These are phyloP conservation scores for Vickermania spadyakhi DNA, from an alignment of 208 protist genomes.

Conservation along the genomic window DNA sequence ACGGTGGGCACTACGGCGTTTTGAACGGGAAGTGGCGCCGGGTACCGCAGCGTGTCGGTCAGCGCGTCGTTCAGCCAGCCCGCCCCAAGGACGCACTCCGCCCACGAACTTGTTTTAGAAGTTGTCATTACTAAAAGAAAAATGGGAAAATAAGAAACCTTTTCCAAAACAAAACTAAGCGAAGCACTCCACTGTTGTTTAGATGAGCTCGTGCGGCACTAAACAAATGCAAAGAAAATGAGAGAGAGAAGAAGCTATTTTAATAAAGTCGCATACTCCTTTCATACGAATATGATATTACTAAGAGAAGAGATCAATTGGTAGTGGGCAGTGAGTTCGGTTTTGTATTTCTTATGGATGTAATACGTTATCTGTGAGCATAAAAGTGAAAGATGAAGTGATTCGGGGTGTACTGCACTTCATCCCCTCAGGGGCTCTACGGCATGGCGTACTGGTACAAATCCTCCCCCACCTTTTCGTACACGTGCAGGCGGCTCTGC, in stretches of 20 bases:
- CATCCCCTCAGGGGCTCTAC: no score
- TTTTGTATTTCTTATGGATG: no score
- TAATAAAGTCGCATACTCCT: no score
- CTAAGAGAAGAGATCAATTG: no score
- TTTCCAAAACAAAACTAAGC: not conserved
- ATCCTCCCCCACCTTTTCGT: constrained; percentile 51
- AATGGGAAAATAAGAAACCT: constrained; percentile 4
- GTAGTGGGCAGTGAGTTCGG: no score
- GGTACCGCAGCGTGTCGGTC: constrained; percentile 40
- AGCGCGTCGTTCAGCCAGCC: constrained; percentile 61
- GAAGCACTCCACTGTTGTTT: constrained; percentile 1
- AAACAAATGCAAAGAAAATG: no score
- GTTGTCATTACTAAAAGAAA: not conserved
- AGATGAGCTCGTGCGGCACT: not conserved
- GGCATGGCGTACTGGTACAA: constrained; percentile 33
- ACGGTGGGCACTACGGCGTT: constrained; percentile 63
- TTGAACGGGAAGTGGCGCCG: constrained; percentile 71
- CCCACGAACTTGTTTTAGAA: constrained; percentile 9
- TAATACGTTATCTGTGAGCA: no score
- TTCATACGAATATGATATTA: no score
- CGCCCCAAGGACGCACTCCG: constrained; percentile 16
- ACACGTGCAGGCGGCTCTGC: constrained; percentile 41
- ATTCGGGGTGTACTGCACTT: no score
- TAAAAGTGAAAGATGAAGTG: no score
- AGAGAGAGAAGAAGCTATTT: no score